These are phyloP conservation scores for Boletellus ananas DNA, from an alignment of 768 basidiomycete genomes.

Conservation along the genomic window DNA sequence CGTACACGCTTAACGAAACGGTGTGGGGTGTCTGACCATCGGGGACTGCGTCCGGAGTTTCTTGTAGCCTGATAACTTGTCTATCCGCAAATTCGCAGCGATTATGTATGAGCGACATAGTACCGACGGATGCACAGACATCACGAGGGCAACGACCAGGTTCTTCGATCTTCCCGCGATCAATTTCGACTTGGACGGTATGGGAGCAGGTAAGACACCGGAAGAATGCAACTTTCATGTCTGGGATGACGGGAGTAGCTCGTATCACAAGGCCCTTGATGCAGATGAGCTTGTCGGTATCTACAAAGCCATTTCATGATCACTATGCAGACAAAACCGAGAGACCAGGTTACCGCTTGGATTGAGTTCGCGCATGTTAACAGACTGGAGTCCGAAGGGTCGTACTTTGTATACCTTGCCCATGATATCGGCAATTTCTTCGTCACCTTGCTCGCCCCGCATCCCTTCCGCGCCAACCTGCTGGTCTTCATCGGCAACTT, in stretches of 20 bases:
- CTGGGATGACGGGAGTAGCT: slow-evolving; percentile 95
- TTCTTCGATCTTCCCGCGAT: slow-evolving; percentile 96
- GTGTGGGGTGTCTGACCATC: slow-evolving; percentile 99
- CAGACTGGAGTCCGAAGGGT: slow-evolving; percentile 76
- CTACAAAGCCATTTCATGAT: slow-evolving; percentile 37
- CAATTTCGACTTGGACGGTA: slow-evolving; percentile 95
- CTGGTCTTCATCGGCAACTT: slow-evolving; percentile 79
- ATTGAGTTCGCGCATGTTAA: slow-evolving; percentile 95
- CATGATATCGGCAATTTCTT: slow-evolving; percentile 87
- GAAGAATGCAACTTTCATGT: slow-evolving; percentile 99
- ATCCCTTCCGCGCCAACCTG: slow-evolving; percentile 68
- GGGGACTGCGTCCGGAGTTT: slow-evolving; percentile 96
- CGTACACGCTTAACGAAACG: slow-evolving; percentile 95
- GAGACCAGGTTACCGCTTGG: slow-evolving; percentile 63
- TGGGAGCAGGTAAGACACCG: slow-evolving; percentile 93
- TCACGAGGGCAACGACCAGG: slow-evolving; percentile 90
- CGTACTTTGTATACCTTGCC: slow-evolving; percentile 87
- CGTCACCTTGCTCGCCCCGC: slow-evolving; percentile 70
- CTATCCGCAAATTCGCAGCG: slow-evolving; percentile 95
- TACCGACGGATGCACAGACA: slow-evolving; percentile 81
- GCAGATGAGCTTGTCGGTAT: slow-evolving; percentile 95
- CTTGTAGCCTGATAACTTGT: slow-evolving; percentile 92
- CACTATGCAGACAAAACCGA: background rate
- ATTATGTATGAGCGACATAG: slow-evolving; percentile 95
- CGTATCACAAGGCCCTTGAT: slow-evolving; percentile 98